Percentiles rank a stretch among this genome's conserved stretches.
Evolutionary conservation across 2,329 filamentous ascomycete species (phyloP).

Genomic region (Fusarium tuaranense): DNA sequence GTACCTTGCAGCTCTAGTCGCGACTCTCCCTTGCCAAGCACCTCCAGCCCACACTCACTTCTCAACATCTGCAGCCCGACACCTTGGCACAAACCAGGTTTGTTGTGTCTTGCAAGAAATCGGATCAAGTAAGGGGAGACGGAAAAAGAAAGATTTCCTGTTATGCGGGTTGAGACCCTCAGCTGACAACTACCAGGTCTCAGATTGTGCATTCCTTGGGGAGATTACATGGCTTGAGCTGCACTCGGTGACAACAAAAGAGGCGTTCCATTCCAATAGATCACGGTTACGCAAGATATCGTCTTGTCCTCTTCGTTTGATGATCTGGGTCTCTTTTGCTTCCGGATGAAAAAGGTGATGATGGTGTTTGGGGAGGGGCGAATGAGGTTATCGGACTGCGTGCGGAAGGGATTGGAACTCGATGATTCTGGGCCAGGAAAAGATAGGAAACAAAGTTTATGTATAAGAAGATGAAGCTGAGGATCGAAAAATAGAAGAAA

Average conservation of each 20-base stretch:
- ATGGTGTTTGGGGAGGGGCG: neutral
- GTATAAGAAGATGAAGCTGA: constrained; percentile 2
- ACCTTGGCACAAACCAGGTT: neutral
- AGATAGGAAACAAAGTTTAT: neutral
- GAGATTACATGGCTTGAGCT: constrained; percentile 21
- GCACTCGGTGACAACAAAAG: neutral
- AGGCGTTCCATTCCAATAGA: constrained; percentile 18
- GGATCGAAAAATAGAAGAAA: neutral
- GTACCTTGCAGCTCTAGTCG: neutral
- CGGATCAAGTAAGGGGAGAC: neutral
- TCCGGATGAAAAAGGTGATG: constrained; percentile 1
- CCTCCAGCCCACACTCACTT: neutral
- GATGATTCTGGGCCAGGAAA: neutral
- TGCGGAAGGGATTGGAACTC: constrained; percentile 6
- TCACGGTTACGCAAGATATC: neutral
- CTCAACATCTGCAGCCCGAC: neutral
- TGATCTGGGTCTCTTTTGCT: constrained; percentile 10
- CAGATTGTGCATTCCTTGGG: constrained; percentile 27
- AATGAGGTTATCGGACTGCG: neutral
- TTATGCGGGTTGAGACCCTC: neutral
- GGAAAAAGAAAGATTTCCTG: neutral
- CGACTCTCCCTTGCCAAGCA: neutral
- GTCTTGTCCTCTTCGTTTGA: neutral
- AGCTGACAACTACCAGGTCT: constrained; percentile 13
- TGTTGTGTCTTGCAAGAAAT: neutral